Percentiles rank a stretch among this genome's conserved stretches.
Conservation (phyloP, 2,329 filamentous ascomycete genomes). For the Penicillium capsulatum region DNA sequence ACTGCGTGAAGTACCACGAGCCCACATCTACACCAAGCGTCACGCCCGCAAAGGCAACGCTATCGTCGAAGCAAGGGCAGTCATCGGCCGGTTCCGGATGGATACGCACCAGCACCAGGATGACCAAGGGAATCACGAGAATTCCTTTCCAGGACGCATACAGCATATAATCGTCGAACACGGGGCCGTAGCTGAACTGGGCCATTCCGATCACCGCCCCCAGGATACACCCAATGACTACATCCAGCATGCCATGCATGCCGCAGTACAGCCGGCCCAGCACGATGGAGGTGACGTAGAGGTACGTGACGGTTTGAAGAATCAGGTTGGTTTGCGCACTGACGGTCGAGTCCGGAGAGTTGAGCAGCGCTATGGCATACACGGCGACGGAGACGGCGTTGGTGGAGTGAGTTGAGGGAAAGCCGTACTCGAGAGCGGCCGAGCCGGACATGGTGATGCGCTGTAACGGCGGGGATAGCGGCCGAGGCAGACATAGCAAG, state of each 20-base stretch:
- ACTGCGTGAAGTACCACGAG: constrained; percentile 73
- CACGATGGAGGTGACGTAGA: constrained; percentile 85
- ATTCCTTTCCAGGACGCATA: constrained; percentile 62
- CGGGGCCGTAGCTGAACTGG: constrained; percentile 53
- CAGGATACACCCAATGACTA: constrained; percentile 72
- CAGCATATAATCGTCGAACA: constrained; percentile 68
- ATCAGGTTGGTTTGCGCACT: constrained; percentile 55
- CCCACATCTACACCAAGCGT: constrained; percentile 79
- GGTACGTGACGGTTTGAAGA: constrained; percentile 68
- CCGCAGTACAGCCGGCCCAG: constrained; percentile 92
- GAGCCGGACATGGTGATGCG: constrained; percentile 97
- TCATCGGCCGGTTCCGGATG: constrained; percentile 96
- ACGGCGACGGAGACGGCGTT: constrained; percentile 93
- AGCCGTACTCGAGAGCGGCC: constrained; percentile 91
- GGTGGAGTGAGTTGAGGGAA: constrained; percentile 93
- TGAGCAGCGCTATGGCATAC: constrained; percentile 70
- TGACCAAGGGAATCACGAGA: constrained; percentile 58
- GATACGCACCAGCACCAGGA: constrained; percentile 75
- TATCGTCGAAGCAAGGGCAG: constrained; percentile 95
- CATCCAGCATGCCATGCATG: constrained; percentile 97
- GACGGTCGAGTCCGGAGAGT: constrained; percentile 60
- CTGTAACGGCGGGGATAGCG: constrained; percentile 83
- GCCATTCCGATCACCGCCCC: constrained; percentile 61
- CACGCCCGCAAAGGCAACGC: constrained; percentile 86
- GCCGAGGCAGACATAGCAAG: constrained; percentile 83